phyloP scores from a whole-genome alignment of 1,139 yeast genomes.

The Hyphopichia burtonii region DNA sequence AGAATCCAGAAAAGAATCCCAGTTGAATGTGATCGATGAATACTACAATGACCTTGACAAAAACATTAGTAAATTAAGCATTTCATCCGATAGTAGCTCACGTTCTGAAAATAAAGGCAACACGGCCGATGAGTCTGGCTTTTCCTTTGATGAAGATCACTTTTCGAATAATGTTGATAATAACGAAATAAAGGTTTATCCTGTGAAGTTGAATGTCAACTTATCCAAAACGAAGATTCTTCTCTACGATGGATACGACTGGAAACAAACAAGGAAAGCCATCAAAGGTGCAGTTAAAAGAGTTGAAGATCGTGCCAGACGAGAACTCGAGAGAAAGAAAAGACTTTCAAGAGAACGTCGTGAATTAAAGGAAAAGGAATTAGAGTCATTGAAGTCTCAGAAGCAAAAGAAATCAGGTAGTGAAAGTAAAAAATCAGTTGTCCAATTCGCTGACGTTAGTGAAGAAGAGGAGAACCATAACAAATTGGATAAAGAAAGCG shows the following conservation, averaged over 20 bases:
- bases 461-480: too few species aligned
- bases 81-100: not conserved
- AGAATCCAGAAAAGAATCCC: not conserved
- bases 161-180: slow-evolving; percentile 24
- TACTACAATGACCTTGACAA: slow-evolving; percentile 13
- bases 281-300: slow-evolving; percentile 63
- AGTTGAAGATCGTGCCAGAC: slow-evolving; percentile 50
- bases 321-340: slow-evolving; percentile 14
- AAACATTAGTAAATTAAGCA: not conserved
- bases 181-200: slow-evolving; percentile 16
- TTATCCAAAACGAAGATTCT: slow-evolving; percentile 47
- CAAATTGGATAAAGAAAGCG: slow-evolving; percentile 11
- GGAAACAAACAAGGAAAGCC: slow-evolving; percentile 73
- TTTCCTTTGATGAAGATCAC: slow-evolving; percentile 45
- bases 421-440: slow-evolving; percentile 4
- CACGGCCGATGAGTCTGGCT: not conserved
- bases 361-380: slow-evolving; percentile 1
- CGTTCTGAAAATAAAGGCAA: not conserved
- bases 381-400: not conserved
- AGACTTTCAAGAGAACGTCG: slow-evolving; percentile 3
- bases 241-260: slow-evolving; percentile 89
- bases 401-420: too few species aligned
- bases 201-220: slow-evolving; percentile 31
- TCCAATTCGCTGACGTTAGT: slow-evolving; percentile 5
- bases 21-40: slow-evolving; percentile 21